Evolutionary conservation across 2,329 filamentous ascomycete genomes (phyloP).

Genomic region (Neopestalotiopsis sp.): DNA sequence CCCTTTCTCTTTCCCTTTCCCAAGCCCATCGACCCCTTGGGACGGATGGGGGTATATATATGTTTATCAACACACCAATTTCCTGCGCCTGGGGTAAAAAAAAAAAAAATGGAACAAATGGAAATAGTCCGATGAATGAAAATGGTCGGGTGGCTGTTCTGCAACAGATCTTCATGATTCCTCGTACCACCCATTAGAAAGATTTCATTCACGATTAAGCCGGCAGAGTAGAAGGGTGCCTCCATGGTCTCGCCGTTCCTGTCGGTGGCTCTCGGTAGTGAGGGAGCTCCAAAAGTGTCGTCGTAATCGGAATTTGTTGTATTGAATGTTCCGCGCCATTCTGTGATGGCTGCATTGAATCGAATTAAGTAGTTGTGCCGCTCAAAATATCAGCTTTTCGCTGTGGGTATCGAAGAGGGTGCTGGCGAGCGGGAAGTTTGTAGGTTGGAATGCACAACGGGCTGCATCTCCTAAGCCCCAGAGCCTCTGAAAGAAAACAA

Average conservation of each 20-base stretch:
- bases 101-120: neutral
- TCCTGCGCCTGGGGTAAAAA: slow-evolving; percentile 6
- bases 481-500: neutral
- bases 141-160: neutral
- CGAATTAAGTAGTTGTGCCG: slow-evolving; percentile 1
- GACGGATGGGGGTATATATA: slow-evolving; percentile 13
- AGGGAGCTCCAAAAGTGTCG: neutral
- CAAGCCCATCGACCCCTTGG: neutral
- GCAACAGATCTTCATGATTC: neutral
- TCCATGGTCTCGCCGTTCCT: too few species aligned
- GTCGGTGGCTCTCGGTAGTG: too few species aligned
- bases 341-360: neutral
- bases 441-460: neutral
- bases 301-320: neutral
- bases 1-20: slow-evolving; percentile 5
- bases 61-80: slow-evolving; percentile 10
- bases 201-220: neutral
- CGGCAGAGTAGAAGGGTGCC: neutral
- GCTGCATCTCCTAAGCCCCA: neutral
- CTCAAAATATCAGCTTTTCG: neutral
- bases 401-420: neutral
- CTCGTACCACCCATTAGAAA: neutral
- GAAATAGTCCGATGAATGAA: neutral
- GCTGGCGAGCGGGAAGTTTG: neutral
- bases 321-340: neutral